Base-by-base conservation (phyloP, 441 rosid genomes). In the Erodium texanum region DNA sequence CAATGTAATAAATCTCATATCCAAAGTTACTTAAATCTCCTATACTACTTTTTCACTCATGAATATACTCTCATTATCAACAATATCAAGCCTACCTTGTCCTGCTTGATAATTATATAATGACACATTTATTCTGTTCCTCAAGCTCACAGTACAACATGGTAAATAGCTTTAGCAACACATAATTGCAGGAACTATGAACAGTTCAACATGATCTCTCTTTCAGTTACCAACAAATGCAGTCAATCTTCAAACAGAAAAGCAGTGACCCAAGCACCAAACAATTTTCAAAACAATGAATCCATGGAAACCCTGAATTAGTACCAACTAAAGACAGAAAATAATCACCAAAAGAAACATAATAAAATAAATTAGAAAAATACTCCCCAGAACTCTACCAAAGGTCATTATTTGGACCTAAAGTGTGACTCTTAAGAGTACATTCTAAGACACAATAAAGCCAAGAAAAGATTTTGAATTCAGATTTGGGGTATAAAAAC, bases 121-220 rank as follows among this genome's bases (percentile, higher is more conserved):
- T 41, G 20, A 52, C 16, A 3, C 59, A 52, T 52, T n/a, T 52
- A 18, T 52, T 9, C 1, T 52, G 59, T 52, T 22, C 9, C 7
- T 19, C 11, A 54, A 54, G 22, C 61, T 16, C 18, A 54, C n/a
- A 16, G 19, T 54, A 54, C 20, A 54, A 54, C 22, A 16, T 7
- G 61, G 24, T n/a, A 6, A 8, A 19, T 54, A 54, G 61, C 61
- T 54, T 54, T 54, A 54, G 61, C 61, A 54, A 54, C 24, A 54
- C n/a, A 54, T 19, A 54, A 1, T 18, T 54, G 61, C 7, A 54
- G 61, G 61, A 54, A 41, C 48, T 41, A 41, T 11, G 48, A 8
- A 19, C 61, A 16, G 61, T 11, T 16, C 7, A 19, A 54, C 18
- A 14, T 19, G 7, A 54, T 27, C 29, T 18, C 22, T 16, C 22